Evolutionary conservation across 805 yeast species (phyloP), one percentile per base, ranked within the genome.

Genomic region (Sugiyamaella boreocaroliniensis): DNA sequence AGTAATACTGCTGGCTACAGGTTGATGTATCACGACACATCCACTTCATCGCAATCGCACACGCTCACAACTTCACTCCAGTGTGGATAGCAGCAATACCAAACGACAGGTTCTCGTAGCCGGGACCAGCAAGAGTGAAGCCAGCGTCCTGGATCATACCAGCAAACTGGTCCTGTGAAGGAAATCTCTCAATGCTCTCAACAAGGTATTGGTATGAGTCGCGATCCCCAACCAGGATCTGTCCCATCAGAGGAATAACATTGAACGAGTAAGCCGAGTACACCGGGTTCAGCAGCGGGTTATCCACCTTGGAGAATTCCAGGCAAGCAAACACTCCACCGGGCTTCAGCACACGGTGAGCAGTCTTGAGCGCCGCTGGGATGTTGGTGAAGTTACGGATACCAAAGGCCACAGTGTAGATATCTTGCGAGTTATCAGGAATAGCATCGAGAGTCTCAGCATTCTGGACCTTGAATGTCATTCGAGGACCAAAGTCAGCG

Each of bases 241-340:
- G 97, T 47, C 99, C 99, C 86, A 95, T 85, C 61, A 92, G 77
- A 19, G 99, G 99, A 59, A 93, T 76, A 47, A 86, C 72, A 53
- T 87, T 85, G 68, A 86, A 86, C 14, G 97, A 87, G 78, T 95
- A 93, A 42, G 88, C 83, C 66, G 86, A 89, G 75, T 93, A 93
- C 26, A 82, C 70, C 55, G 80, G 75, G 66, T 88, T 92, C 49
- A 93, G 73, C 9, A 82, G 64, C 29, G 85, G 83, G 68, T 89
- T 87, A 48, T 85, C 84, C 53, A 93, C 97, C 67, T 90, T 93
- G 51, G 95, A 85, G 65, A 93, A 93, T 68, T 93, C 99, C 54
- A 93, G 76, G 70, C 98, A 90, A 40, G 96, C 97, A 68, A 93
- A 93, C 46, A 93, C 86, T 63, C 99, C 99, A 64, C 99, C 99